Base-by-base conservation (phyloP, 306 rosid genomes). In the Quercus aquifolioides region DNA sequence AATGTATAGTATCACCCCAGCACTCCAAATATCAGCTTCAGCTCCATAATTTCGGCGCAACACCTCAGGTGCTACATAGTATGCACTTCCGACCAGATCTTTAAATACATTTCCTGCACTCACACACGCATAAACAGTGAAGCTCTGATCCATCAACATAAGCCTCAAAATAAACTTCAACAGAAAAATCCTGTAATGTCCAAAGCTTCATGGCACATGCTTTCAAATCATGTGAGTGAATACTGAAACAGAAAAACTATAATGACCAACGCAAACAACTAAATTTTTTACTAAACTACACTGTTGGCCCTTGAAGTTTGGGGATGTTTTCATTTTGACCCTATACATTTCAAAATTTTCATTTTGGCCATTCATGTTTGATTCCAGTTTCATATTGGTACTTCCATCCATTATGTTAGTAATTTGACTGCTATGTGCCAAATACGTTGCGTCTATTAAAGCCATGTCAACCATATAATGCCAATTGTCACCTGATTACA, bases 1-100 rank as follows among this genome's bases (percentile, higher is more conserved):
- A 89, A 95, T 95, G 85, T 91, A 95, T 25, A 95, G 82, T 76
- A 95, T 95, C 59, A 95, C 85, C 5, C 99, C 99, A 3, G 96
- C 97, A 83, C 99, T 92, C 99, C 99, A 95, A 87, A 91, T 86
- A 87, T 95, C 99, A 78, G 94, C 92, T 83, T 92, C 98, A 6
- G 90, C 89, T 51, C 97, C 99, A 76, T 95, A 95, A 43, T 81
- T 83, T 77, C 85, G 86, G n/a, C 91, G 93, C 55, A 95, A 81
- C 76, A 95, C 96, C 83, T 95, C 99, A 7, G 99, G 99, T 74
- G 99, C 98, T 83, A 95, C 98, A 78, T 95, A 95, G 78, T 91
- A 95, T 41, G 99, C 98, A 88, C 99, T 95, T 60, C 99, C 99
- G 78, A 92, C 99, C 28, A 95, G 90, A 87, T 95, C 97, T 79